A percentile compares a stretch with the other conserved stretches of the same genome.
Conservation (phyloP, 345 rosid genomes). For the Raphanus sativus region DNA sequence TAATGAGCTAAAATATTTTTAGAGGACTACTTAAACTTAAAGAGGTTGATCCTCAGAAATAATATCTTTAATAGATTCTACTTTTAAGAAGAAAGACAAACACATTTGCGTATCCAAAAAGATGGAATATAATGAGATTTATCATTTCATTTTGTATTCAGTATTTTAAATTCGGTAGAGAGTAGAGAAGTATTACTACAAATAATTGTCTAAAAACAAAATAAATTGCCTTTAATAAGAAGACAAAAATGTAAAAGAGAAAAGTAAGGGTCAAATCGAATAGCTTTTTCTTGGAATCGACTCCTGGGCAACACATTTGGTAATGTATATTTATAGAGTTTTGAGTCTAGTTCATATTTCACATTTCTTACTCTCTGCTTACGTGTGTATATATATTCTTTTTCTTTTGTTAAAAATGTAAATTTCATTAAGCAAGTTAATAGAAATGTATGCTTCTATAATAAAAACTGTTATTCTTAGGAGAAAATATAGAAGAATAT, state of each 20-base stretch:
- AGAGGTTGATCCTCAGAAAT: neutral
- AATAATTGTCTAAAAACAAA: neutral
- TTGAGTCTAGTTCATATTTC: neutral
- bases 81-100: neutral
- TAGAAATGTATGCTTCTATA: too few species aligned
- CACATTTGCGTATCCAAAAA: neutral
- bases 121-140: neutral
- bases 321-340: neutral
- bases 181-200: neutral
- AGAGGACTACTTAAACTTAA: neutral
- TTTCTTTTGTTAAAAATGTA: too few species aligned
- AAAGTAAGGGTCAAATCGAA: constrained; percentile 39
- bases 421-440: too few species aligned
- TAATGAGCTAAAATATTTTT: neutral
- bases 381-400: neutral
- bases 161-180: neutral
- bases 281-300: constrained; percentile 30
- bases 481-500: too few species aligned
- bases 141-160: neutral
- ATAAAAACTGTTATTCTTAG: too few species aligned
- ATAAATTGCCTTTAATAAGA: neutral
- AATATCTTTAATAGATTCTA: neutral
- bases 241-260: neutral
- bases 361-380: neutral
- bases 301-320: neutral